phyloP scores from a whole-genome alignment of 345 rosid genomes.

The Linum usitatissimum region DNA sequence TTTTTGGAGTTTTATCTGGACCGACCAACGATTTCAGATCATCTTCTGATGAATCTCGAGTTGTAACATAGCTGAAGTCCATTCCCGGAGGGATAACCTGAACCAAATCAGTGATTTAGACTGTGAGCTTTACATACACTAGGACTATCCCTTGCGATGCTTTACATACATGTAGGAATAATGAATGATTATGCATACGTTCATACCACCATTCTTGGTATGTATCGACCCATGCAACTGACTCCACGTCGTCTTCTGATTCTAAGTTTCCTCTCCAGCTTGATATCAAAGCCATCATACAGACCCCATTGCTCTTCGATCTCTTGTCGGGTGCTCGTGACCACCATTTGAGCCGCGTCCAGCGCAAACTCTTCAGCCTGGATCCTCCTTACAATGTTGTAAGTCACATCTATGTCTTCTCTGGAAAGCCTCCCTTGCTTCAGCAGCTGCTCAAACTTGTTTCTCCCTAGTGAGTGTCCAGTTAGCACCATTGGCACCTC shows the following conservation, averaged over 20 bases:
- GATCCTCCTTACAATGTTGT: slow-evolving; percentile 53
- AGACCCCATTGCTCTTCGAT: slow-evolving; percentile 71
- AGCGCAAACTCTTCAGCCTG: slow-evolving; percentile 50
- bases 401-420: slow-evolving; percentile 46
- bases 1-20: slow-evolving; percentile 46
- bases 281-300: slow-evolving; percentile 59
- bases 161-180: too few species aligned
- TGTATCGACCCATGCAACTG: slow-evolving; percentile 53
- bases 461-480: slow-evolving; percentile 57
- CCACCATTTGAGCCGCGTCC: slow-evolving; percentile 57
- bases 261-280: slow-evolving; percentile 57
- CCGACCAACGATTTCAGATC: slow-evolving; percentile 51
- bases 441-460: slow-evolving; percentile 61
- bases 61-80: slow-evolving; percentile 53
- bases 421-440: slow-evolving; percentile 55
- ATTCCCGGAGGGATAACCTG: slow-evolving; percentile 65
- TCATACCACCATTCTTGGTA: slow-evolving; percentile 63
- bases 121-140: not conserved
- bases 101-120: slow-evolving; percentile 1
- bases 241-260: slow-evolving; percentile 53
- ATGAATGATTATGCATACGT: too few species aligned
- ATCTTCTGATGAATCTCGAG: slow-evolving; percentile 41
- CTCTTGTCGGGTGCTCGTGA: slow-evolving; percentile 66
- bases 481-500: slow-evolving; percentile 64
- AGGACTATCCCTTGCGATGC: too few species aligned